These are phyloP conservation scores for Nemania bipapillata DNA, from an alignment of 2,329 filamentous ascomycete genomes.

Conservation along the genomic window DNA sequence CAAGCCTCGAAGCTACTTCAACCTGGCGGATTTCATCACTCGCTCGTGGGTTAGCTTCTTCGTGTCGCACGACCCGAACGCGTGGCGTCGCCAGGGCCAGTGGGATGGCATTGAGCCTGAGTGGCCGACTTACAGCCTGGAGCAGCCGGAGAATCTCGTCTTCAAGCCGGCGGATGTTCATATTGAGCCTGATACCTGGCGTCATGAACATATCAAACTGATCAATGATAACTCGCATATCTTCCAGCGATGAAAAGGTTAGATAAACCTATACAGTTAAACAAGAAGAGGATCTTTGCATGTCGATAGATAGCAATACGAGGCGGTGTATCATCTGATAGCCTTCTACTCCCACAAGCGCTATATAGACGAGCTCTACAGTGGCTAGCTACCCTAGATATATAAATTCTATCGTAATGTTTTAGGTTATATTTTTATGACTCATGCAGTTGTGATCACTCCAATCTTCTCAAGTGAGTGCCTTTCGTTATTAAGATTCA, in stretches of 20 bases:
- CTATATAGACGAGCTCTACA: no score
- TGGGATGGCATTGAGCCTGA: slow-evolving; percentile 19
- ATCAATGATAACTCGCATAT: slow-evolving; percentile 23
- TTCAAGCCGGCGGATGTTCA: slow-evolving; percentile 6
- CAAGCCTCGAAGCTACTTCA: slow-evolving; percentile 6
- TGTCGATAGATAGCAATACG: no score
- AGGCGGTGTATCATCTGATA: no score
- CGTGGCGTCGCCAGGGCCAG: slow-evolving; percentile 16
- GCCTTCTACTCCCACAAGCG: no score
- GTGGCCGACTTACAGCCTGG: slow-evolving; percentile 11
- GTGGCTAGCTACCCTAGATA: no score
- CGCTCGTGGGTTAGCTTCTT: slow-evolving; percentile 25
- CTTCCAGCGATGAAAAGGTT: slow-evolving; percentile 1
- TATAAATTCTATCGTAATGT: no score
- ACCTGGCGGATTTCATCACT: slow-evolving; percentile 12
- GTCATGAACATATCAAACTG: slow-evolving; percentile 15
- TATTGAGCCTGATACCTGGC: slow-evolving; percentile 19
- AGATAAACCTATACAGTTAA: no score
- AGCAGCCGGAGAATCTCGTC: slow-evolving; percentile 12
- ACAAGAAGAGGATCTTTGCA: no score
- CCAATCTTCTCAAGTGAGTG: no score
- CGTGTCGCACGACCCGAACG: slow-evolving; percentile 18
- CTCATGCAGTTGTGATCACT: no score
- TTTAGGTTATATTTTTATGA: no score
- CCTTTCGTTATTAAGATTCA: no score